Base-by-base conservation (phyloP, 495 filamentous ascomycete species). In the Penicillium daleae region DNA sequence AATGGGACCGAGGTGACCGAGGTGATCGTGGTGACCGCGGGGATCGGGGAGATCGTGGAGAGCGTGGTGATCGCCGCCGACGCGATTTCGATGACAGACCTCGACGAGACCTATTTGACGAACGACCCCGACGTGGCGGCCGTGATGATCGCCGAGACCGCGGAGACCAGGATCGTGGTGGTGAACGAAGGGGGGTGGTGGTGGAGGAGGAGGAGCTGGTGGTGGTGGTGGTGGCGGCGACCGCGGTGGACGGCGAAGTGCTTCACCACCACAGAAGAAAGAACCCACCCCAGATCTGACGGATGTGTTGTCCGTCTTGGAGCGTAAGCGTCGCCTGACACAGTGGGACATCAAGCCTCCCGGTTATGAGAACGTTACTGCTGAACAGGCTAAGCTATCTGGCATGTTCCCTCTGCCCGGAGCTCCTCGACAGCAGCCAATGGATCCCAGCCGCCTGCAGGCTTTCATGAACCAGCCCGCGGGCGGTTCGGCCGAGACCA, bases 271-370 rank as follows among this genome's bases (percentile, higher is more conserved):
- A 10, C 86, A 89, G 4, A 95, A 93, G 79, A 95, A 95, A 83
- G 95, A 98, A 74, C 91, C 94, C 24, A 98, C 95, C 0, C 96
- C 95, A 26, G 96, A 99, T 76, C 80, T 99, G 73, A 97, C 93
- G 61, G 88, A 96, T 68, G 80, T 92, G 60, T 79, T 87, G 27
- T 85, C 92, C 9, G 80, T 99, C 56, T 80, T 90, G 56, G 87
- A 92, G 66, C 88, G 93, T 59, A 92, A 91, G 82, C 88, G 95
- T 66, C 88, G 95, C 57, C 78, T 98, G 80, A 97, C 93, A 31
- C 96, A 98, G 75, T 99, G 95, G 95, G 95, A 99, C 74, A 97
- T 99, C 75, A 99, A 98, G 80, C 95, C 95, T 13, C 92, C 92
- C 22, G 94, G 95, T 31, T 99, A 99, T 70, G 95, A 98, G 76